These are phyloP conservation scores for Alternaria triticina DNA, from an alignment of 2,329 filamentous ascomycete species.

Conservation along the genomic window DNA sequence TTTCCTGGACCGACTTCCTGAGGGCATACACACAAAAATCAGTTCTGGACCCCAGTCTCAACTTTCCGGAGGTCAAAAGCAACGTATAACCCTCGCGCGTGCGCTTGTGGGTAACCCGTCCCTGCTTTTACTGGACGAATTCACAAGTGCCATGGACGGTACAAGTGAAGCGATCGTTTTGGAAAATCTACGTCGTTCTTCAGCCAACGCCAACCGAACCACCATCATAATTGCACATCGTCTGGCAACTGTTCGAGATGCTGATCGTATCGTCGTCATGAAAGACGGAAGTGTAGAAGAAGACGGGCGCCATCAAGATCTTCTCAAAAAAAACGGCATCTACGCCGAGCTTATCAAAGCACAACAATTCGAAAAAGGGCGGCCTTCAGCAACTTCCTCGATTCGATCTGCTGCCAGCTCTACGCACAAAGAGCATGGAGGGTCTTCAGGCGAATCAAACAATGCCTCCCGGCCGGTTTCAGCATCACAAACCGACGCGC, in stretches of 20 bases:
- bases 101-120: conserved; percentile 43
- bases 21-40: conserved; percentile 43
- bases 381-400: conserved; percentile 30
- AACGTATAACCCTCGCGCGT: conserved; percentile 47
- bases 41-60: conserved; percentile 42
- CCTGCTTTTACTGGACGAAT: conserved; percentile 46
- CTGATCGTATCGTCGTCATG: conserved; percentile 47
- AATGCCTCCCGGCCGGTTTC: neutral
- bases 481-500: neutral
- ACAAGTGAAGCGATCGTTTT: conserved; percentile 42
- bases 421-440: conserved; percentile 19
- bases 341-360: conserved; percentile 44
- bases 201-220: conserved; percentile 35
- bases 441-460: neutral
- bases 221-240: conserved; percentile 48
- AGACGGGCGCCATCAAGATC: conserved; percentile 40
- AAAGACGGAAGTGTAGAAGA: conserved; percentile 41
- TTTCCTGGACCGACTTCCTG: conserved; percentile 43
- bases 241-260: conserved; percentile 46
- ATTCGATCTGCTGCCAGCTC: conserved; percentile 23
- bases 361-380: conserved; percentile 44
- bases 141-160: conserved; percentile 42
- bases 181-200: conserved; percentile 40
- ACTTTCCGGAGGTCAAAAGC: conserved; percentile 49
- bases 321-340: conserved; percentile 34